Conservation (phyloP, 495 filamentous ascomycete genomes). For the Thermothielavioides terrestris region DNA sequence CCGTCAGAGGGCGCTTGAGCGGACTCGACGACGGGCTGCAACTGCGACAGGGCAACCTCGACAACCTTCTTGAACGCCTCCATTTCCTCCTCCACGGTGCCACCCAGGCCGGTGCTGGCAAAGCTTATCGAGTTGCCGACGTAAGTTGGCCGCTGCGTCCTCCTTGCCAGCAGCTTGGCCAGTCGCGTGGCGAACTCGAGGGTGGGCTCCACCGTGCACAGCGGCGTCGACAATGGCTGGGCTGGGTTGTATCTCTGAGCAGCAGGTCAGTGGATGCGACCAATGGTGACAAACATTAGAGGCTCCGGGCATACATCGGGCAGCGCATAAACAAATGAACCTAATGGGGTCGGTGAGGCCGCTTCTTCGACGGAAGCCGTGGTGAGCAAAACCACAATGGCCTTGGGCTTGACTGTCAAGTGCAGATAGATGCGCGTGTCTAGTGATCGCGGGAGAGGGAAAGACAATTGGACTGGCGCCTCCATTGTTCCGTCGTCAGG, state of each 20-base stretch:
- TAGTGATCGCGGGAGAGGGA: slow-evolving; percentile 65
- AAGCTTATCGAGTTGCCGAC: slow-evolving; percentile 73
- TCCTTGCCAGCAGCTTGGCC: slow-evolving; percentile 70
- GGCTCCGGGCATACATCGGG: slow-evolving; percentile 59
- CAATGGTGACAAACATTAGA: neutral
- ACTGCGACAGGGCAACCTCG: slow-evolving; percentile 53
- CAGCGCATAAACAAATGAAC: slow-evolving; percentile 87
- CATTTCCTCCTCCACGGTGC: slow-evolving; percentile 89
- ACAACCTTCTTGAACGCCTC: slow-evolving; percentile 69
- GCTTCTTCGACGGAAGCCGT: slow-evolving; percentile 56
- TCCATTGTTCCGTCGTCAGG: slow-evolving; percentile 10
- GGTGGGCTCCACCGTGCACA: slow-evolving; percentile 65
- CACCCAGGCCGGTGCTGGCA: slow-evolving; percentile 56
- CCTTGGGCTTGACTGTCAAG: slow-evolving; percentile 58
- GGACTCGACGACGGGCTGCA: slow-evolving; percentile 27
- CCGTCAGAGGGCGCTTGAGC: slow-evolving; percentile 7
- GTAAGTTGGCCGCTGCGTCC: slow-evolving; percentile 63
- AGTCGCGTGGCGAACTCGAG: slow-evolving; percentile 79
- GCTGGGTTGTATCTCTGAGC: slow-evolving; percentile 45
- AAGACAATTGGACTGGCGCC: slow-evolving; percentile 54
- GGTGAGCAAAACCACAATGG: slow-evolving; percentile 66
- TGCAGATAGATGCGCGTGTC: slow-evolving; percentile 76
- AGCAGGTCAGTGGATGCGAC: slow-evolving; percentile 6
- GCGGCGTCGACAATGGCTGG: slow-evolving; percentile 65
- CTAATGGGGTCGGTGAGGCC: slow-evolving; percentile 46